Base-by-base conservation (phyloP, 192 early-diverging fungal genomes). In the Backusella macrospora region DNA sequence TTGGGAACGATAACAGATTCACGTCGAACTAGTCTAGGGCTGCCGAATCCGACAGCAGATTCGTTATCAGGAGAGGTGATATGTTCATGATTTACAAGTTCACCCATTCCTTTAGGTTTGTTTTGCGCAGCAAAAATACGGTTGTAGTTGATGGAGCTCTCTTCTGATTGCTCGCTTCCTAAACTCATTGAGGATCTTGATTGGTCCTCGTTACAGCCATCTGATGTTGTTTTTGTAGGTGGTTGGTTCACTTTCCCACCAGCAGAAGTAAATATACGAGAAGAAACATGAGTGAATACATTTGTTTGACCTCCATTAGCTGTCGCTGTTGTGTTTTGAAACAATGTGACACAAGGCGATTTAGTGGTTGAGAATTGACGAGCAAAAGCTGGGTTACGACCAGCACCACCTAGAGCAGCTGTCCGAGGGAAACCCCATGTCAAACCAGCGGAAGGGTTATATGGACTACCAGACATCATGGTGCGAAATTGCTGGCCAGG, bases 231-330 rank as follows among this genome's bases (percentile, higher is more conserved):
- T 42, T 39, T 10, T 37, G 64, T n/a, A 26, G 34, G 5, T 14
- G 63, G 63, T 38, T 34, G 38, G 29, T 65, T 65, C 34, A 68
- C 34, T 23, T 68, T 68, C 2, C 42, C 44, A 34, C 66, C 39
- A 15, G 55, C 59, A 21, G 75, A 70, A 37, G 76, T 66, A 46
- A 77, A 77, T 42, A 77, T 77, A 34, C 76, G 64, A 63, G 65
- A 65, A 26, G 75, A 71, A 29, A 76, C 15, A 65, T 76, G 62
- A n/a, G 42, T 63, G 9, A 76, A 65, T 2, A 76, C 62, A 62
- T 40, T 65, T 14, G 21, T 46, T 14, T 38, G 39, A 14, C 70
- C 59, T 40, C 71, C 65, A 67, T 40, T 9, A 26, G 48, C 26
- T 55, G 48, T 52, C 29, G 49, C 59, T 29, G 48, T 47, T 14